Evolutionary conservation across 2,329 filamentous ascomycete species (phyloP), one percentile per base, ranked within the genome.

Genomic region (Leptographium procerum): DNA sequence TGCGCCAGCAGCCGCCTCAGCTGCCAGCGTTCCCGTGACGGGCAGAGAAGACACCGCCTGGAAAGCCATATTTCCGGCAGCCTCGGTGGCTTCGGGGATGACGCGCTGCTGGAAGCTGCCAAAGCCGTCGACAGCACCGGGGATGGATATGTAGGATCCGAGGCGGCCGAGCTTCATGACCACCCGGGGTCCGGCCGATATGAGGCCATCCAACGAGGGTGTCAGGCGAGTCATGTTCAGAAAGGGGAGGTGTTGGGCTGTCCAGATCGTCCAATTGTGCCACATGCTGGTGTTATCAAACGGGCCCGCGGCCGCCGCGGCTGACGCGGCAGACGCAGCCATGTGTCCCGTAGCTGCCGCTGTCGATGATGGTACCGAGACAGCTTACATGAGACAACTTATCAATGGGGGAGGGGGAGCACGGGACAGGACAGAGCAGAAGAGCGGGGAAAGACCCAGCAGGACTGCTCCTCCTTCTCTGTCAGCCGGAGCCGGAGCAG

Each of bases 171-270:
- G 77, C 68, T 82, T 85, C 70, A 80, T 84, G 34, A 88, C 78
- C 67, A 91, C 83, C 60, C 87, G 79, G 55, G 87, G 87, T 4
- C 87, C 80, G 22, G 82, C 86, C 70, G 83, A 77, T 62, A 89
- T 77, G 53, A 91, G 73, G 66, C 89, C 86, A 68, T 82, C 83
- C 22, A 88, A 72, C 13, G 84, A 84, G 2, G 86, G 85, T 52
- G 81, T 75, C 69, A 82, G 79, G 63, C 78, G 77, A 50, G 81
- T 79, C 57, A 64, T 56, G 60, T 80, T 75, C 59, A 74, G 74
- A 57, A 69, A 66, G 22, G 68, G 66, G 13, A 76, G 64, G 26
- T 72, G 72, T 61, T 76, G 74, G 6, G 68, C 69, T 2, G 77
- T 77, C 81, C 82, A 84, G 58, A 72, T 69, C 24, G 79, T 78